phyloP scores from a whole-genome alignment of 441 rosid genomes.

The Melastoma candidum region DNA sequence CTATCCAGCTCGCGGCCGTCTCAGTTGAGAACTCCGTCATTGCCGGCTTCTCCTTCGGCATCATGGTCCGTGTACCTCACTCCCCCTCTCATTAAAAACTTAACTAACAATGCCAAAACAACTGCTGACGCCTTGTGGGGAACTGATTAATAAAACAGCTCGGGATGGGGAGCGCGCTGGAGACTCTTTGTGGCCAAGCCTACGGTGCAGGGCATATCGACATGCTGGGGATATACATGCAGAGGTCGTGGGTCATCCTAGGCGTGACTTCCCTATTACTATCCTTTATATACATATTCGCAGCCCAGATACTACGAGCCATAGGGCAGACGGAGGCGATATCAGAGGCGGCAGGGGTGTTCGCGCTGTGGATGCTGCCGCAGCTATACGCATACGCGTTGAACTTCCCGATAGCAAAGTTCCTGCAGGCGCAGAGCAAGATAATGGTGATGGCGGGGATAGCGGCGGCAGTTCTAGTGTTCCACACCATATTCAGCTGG shows the following conservation, averaged over 20 bases:
- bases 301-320: constrained; percentile 16
- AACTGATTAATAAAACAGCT: constrained; percentile 2
- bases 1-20: constrained; percentile 44
- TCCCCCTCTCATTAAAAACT: not conserved
- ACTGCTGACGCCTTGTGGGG: no score
- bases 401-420: constrained; percentile 33
- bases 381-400: constrained; percentile 31
- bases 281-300: constrained; percentile 21
- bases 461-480: constrained; percentile 17
- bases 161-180: constrained; percentile 43
- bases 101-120: not conserved
- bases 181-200: constrained; percentile 40
- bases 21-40: constrained; percentile 46
- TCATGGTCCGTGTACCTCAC: constrained; percentile 20
- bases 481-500: constrained; percentile 29
- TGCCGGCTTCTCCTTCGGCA: constrained; percentile 46
- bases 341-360: constrained; percentile 27
- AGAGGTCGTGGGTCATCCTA: constrained; percentile 37
- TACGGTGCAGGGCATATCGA: constrained; percentile 33
- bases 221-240: constrained; percentile 40
- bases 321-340: constrained; percentile 27
- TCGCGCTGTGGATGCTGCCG: constrained; percentile 35
- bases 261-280: constrained; percentile 16
- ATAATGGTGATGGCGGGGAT: constrained; percentile 32
- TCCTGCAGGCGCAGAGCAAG: constrained; percentile 35